phyloP scores from a whole-genome alignment of 805 yeast species.

The Lachancea kluyveri region DNA sequence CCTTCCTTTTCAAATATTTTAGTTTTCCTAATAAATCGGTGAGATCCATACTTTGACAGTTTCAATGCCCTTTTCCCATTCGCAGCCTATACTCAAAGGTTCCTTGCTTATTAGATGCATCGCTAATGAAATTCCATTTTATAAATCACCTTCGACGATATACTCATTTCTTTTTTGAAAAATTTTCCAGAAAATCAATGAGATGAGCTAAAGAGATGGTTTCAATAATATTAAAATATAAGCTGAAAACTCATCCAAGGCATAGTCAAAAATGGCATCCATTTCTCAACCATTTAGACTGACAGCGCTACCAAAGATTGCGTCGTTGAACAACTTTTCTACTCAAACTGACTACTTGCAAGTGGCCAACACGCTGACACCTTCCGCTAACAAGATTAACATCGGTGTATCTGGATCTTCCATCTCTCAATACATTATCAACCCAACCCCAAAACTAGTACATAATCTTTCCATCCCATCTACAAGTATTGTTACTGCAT shows the following conservation, averaged over 20 bases:
- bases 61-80: background rate
- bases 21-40: slow-evolving; percentile 11
- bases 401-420: slow-evolving; percentile 32
- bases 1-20: slow-evolving; percentile 14
- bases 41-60: slow-evolving; percentile 8
- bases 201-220: slow-evolving; percentile 7
- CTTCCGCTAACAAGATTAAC: slow-evolving; percentile 24
- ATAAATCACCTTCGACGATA: slow-evolving; percentile 1
- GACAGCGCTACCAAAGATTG: slow-evolving; percentile 28
- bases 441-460: slow-evolving; percentile 32
- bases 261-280: slow-evolving; percentile 20
- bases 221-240: background rate
- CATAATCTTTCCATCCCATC: slow-evolving; percentile 30
- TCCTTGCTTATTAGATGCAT: background rate
- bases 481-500: slow-evolving; percentile 29
- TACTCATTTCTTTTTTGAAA: background rate
- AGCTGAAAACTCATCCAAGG: background rate
- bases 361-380: slow-evolving; percentile 19
- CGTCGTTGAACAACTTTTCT: slow-evolving; percentile 22
- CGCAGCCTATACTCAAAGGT: no score
- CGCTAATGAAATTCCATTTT: background rate
- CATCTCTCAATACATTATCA: slow-evolving; percentile 29
- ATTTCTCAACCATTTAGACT: slow-evolving; percentile 32
- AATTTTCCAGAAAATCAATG: slow-evolving; percentile 3
- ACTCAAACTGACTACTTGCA: slow-evolving; percentile 21